phyloP scores from a whole-genome alignment of 208 protist genomes.

The Strigomonas galati region DNA sequence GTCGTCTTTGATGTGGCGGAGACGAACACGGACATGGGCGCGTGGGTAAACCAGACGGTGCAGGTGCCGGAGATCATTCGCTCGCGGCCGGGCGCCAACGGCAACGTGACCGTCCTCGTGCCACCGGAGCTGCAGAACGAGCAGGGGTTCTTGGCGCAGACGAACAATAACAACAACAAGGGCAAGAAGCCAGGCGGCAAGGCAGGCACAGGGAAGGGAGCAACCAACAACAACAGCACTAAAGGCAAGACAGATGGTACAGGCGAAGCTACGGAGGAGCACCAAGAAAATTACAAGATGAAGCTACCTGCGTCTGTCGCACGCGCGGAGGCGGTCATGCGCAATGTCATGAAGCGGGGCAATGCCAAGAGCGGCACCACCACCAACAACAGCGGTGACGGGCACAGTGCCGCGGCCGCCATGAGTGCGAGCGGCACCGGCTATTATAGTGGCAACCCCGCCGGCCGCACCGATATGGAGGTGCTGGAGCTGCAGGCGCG shows the following conservation, averaged over 20 bases:
- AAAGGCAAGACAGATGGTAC: not conserved
- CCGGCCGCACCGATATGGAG: constrained; percentile 39
- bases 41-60: too few species aligned
- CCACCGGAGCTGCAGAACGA: not conserved
- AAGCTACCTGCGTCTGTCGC: not conserved
- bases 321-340: not conserved
- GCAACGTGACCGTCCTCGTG: not conserved
- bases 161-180: not conserved
- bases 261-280: not conserved
- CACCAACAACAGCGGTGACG: too few species aligned
- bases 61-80: too few species aligned
- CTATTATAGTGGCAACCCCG: not conserved
- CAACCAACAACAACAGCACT: too few species aligned
- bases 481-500: constrained; percentile 59
- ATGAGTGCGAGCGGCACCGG: not conserved
- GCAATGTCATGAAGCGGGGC: not conserved
- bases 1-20: not conserved
- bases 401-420: not conserved
- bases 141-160: not conserved
- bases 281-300: not conserved
- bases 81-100: not conserved
- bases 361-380: too few species aligned
- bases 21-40: too few species aligned
- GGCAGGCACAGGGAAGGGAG: too few species aligned
- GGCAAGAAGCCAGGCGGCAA: too few species aligned